Conservation (phyloP, 371 early-diverging fungal species). For the Mucor sp. region DNA sequence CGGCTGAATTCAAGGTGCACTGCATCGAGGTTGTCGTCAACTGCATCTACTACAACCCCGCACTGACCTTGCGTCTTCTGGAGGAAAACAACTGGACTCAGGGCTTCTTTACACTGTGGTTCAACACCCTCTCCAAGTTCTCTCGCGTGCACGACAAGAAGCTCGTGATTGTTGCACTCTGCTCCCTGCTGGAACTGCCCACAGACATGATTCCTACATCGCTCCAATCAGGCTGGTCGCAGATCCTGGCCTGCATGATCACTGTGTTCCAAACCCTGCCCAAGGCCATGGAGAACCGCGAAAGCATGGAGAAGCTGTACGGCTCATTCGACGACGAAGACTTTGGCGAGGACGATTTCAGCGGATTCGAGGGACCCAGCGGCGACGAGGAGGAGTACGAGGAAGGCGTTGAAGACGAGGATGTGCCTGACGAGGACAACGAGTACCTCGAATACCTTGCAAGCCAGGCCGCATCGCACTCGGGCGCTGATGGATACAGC, state of each 20-base stretch:
- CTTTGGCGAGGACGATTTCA: constrained; percentile 53
- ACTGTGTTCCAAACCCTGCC: constrained; percentile 75
- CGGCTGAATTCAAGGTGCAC: constrained; percentile 57
- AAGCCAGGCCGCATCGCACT: constrained; percentile 46
- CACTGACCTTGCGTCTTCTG: constrained; percentile 69
- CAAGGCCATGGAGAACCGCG: constrained; percentile 75
- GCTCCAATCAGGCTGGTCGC: constrained; percentile 72
- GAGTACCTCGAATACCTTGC: constrained; percentile 72
- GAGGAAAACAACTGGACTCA: constrained; percentile 78
- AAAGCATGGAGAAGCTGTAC: constrained; percentile 65
- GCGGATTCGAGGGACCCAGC: constrained; percentile 38
- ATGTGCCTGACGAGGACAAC: constrained; percentile 60
- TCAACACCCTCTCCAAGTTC: constrained; percentile 70
- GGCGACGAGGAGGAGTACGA: constrained; percentile 42
- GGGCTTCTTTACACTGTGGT: constrained; percentile 83
- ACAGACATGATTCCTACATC: constrained; percentile 69
- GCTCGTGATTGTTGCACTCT: constrained; percentile 80
- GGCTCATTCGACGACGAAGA: constrained; percentile 70
- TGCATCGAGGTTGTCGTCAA: constrained; percentile 75
- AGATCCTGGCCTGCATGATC: constrained; percentile 65
- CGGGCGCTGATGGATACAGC: constrained; percentile 43
- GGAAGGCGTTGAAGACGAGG: constrained; percentile 55
- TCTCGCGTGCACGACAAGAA: constrained; percentile 92
- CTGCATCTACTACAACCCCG: constrained; percentile 84
- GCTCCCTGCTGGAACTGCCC: constrained; percentile 74